Evolutionary conservation across 371 early-diverging fungal genomes (phyloP), one percentile per base, ranked within the genome.

Genomic region (Blastocladiella emersonii): DNA sequence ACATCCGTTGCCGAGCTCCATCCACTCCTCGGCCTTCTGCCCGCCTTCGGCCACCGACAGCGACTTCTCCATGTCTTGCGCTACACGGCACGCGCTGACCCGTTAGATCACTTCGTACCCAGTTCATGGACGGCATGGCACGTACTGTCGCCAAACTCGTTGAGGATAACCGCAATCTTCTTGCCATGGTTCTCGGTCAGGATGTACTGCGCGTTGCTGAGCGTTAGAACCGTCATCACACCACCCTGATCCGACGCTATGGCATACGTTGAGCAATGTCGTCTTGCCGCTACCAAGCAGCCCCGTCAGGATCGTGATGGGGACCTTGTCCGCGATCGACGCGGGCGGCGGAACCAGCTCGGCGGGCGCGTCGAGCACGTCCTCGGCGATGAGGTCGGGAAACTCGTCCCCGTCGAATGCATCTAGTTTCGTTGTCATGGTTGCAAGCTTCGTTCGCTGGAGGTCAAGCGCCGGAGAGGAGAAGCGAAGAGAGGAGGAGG

Each of bases 1-100:
- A 65, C 97, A 98, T 0, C 98, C 98, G 72, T 98, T 98, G 60
- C 84, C 81, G 62, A 98, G 75, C 65, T 98, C 97, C 23, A 98
- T 77, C 98, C 98, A 98, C 67, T 96, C 96, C 65, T 95, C 94
- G 34, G 88, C 87, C 56, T 87, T 75, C 36, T 82, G 86, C 30
- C 93, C 93, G 59, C 87, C 86, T 60, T 86, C 81, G 10, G 74
- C 80, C 32, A 92, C 78, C 8, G 90, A 87, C 63, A 95, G 73
- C 37, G 92, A 84, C 70, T 93, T 90, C 71, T 95, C 97, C 65
- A 95, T 93, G n/a, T 90, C 95, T 32, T 89, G 85, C 62, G 85
- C 88, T 89, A 57, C 41, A 48, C 15, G 23, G 4, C 8, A n/a
- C n/a, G n/a, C n/a, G n/a, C n/a, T n/a, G n/a, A n/a, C n/a, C n/a